phyloP scores from a whole-genome alignment of 805 yeast species.

The Candida endomychidarum region DNA sequence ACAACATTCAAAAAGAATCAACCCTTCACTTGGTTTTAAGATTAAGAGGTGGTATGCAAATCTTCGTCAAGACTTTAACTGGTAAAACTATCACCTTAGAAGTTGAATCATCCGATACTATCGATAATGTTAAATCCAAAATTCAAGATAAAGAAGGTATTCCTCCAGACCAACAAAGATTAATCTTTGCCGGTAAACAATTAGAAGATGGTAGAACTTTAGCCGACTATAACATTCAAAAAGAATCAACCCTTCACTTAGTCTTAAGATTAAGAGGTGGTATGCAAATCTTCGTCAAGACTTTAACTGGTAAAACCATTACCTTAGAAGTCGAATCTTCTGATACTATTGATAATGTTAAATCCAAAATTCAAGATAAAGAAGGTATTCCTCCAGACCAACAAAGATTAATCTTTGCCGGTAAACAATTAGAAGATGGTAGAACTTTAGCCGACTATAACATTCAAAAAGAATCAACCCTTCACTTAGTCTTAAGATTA shows the following conservation, averaged over 20 bases:
- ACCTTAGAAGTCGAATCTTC: conserved; percentile 97
- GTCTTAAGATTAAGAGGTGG: conserved; percentile 99
- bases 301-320: conserved; percentile 47
- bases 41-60: conserved; percentile 93
- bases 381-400: conserved; percentile 98
- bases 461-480: conserved; percentile 95
- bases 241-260: conserved; percentile 94
- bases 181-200: conserved; percentile 97
- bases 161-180: conserved; percentile 97
- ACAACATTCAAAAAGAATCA: conserved; percentile 98
- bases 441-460: conserved; percentile 96
- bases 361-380: conserved; percentile 94
- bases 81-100: conserved; percentile 80
- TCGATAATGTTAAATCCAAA: conserved; percentile 95
- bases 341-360: conserved; percentile 96
- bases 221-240: conserved; percentile 97
- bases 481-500: conserved; percentile 93
- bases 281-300: conserved; percentile 42
- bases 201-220: conserved; percentile 95
- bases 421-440: conserved; percentile 95
- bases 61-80: conserved; percentile 56
- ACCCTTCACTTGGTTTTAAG: conserved; percentile 94
- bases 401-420: conserved; percentile 95
- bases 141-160: conserved; percentile 97
- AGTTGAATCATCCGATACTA: conserved; percentile 97